Evolutionary conservation across 2,329 filamentous ascomycete species (phyloP), one percentile per base, ranked within the genome.

Genomic region (Aspergillus sp.): DNA sequence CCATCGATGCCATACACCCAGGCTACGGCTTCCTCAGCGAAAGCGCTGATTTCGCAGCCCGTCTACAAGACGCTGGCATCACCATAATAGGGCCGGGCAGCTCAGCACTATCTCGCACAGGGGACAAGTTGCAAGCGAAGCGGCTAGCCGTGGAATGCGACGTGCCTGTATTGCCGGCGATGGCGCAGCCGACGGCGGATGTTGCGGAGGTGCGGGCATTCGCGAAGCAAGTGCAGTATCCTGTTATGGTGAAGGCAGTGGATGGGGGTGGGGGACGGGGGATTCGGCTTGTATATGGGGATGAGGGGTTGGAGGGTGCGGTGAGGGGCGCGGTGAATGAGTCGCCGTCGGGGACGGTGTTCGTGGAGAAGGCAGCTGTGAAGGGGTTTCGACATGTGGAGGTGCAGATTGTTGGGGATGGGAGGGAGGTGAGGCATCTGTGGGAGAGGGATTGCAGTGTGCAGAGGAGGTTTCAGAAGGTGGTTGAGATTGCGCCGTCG

Each of bases 1-100:
- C 73, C 0, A 84, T 87, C 48, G 83, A 87, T 65, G 78, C 83
- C 2, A 76, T 87, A 0, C 84, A 87, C 69, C 84, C 85, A 0
- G 85, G 84, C 4, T 87, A 87, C 73, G 85, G 85, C 9, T 87
- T 96, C 72, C 74, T 87, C 1, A 84, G 82, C 12, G 85, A 87
- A 66, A 84, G 78, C 21, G 75, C 81, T 2, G 79, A 81, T 0
- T 85, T 87, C 54, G 77, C 82, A 0, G 69, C 66, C 41, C 72
- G 78, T 12, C 80, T 84, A 76, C 74, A 80, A 3, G 80, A 84
- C 59, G 79, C 78, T 0, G 74, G 76, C 1, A 75, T 80, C 1
- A 69, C 80, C 8, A 82, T 87, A 1, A 76, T 87, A 9, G 85
- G 85, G 0, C 85, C 85, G 1, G 83, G 83, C 1, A 78, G 78